Base-by-base conservation (phyloP, 202 grass and related monocot species). In the Thinopyrum obtusiflorum region DNA sequence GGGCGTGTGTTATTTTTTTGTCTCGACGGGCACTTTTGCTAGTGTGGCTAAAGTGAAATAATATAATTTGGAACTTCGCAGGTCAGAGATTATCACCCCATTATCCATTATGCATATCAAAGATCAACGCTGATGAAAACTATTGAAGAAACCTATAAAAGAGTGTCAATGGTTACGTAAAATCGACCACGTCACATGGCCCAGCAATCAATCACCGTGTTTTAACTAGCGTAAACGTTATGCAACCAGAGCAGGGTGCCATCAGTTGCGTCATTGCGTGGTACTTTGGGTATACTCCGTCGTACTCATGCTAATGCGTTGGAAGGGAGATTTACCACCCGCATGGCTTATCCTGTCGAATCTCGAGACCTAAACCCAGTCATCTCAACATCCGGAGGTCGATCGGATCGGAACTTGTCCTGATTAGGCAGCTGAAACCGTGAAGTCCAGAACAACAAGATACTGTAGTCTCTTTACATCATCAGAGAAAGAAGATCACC, bases 371-470 rank as follows among this genome's bases (percentile, higher is more conserved):
- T 47, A 75, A 80, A 61, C 88, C 73, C 75, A 49, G 42, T 59
- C 27, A 81, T 82, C 72, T 73, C 70, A 73, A 46, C 4, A 31
- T 49, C 79, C 73, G 2, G 79, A 79, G 66, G 79, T 65, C 40
- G 51, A 21, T 26, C 32, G 59, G 32, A 68, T 68, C 31, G 65
- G 65, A 46, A 80, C 53, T 14, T 39, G 11, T 65, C 68, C 66
- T 64, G 42, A 67, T 67, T 53, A 74, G 61, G 86, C 72, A 88
- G 59, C 68, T 77, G 61, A 78, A 90, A 51, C 68, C 35, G 7
- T 23, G 18, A 23, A 21, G 4, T 69, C 80, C 47, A 68, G 33
- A 79, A 71, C 0, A 73, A 20, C 20, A 2, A 21, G 47, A 23
- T 23, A 20, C 44, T 15, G 25, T 28, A 64, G 60, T 11, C 37